phyloP scores from a whole-genome alignment of 1,284 basidiomycete species.

The Rhodotorula sp. region DNA sequence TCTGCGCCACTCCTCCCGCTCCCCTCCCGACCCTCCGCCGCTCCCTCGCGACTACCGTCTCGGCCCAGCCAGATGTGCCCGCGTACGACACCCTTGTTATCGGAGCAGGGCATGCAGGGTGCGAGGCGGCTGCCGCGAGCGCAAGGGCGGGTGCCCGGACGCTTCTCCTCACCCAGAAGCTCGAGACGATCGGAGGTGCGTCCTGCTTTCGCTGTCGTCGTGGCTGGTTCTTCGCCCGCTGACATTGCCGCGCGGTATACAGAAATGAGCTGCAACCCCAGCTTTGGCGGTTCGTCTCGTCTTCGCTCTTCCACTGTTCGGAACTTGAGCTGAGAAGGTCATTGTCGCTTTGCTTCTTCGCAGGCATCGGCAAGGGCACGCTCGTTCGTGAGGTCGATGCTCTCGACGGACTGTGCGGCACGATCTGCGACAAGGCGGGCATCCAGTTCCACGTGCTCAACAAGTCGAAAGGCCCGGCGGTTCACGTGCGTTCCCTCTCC shows the following conservation, averaged over 20 bases:
- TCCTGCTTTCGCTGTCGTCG: too few relatives aligned
- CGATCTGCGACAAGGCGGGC: slow-evolving; percentile 68
- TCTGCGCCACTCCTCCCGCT: neutral
- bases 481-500: slow-evolving; percentile 65
- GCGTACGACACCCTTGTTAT: slow-evolving; percentile 60
- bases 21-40: neutral
- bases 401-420: slow-evolving; percentile 53
- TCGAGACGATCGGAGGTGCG: slow-evolving; percentile 68
- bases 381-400: slow-evolving; percentile 86
- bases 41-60: neutral
- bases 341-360: slow-evolving; percentile 14
- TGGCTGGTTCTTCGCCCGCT: neutral
- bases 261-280: slow-evolving; percentile 87
- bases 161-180: slow-evolving; percentile 73
- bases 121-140: slow-evolving; percentile 82
- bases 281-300: slow-evolving; percentile 58
- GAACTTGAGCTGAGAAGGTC: neutral
- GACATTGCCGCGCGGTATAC: neutral
- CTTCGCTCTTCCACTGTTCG: slow-evolving; percentile 50
- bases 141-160: slow-evolving; percentile 79
- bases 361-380: slow-evolving; percentile 81
- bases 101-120: slow-evolving; percentile 89
- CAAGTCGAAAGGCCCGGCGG: slow-evolving; percentile 79
- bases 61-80: neutral
- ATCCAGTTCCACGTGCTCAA: slow-evolving; percentile 86